Evolutionary conservation across 352 stramenopile species (phyloP).

Genomic region (Globisporangium rhizosaccharum): DNA sequence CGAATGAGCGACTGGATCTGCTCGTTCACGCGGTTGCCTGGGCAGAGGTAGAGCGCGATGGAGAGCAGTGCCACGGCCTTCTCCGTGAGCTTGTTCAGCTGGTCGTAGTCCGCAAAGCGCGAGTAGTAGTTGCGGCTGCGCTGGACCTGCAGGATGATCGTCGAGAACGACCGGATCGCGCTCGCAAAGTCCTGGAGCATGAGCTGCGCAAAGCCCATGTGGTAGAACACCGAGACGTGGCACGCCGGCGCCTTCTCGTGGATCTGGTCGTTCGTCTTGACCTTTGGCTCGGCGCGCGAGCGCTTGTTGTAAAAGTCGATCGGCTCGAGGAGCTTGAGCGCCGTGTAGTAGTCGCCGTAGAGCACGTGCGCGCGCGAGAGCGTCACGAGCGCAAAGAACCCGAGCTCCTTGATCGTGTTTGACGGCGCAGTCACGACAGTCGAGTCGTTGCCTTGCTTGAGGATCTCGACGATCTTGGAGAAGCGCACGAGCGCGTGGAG

Average conservation of each 20-base stretch:
- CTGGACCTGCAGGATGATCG: slow-evolving; percentile 87
- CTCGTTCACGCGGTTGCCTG: slow-evolving; percentile 78
- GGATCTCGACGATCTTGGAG: slow-evolving; percentile 90
- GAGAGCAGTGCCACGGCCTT: slow-evolving; percentile 93
- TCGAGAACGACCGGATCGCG: slow-evolving; percentile 86
- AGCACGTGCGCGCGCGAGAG: slow-evolving; percentile 94
- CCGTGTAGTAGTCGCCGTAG: slow-evolving; percentile 95
- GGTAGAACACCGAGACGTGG: slow-evolving; percentile 95
- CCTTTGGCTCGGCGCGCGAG: slow-evolving; percentile 23
- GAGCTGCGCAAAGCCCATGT: slow-evolving; percentile 96
- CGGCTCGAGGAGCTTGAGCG: slow-evolving; percentile 88
- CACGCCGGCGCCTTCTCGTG: slow-evolving; percentile 89
- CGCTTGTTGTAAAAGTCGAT: slow-evolving; percentile 89
- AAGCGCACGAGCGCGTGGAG: slow-evolving; percentile 90
- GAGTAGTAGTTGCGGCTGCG: slow-evolving; percentile 89
- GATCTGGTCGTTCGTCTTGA: slow-evolving; percentile 73
- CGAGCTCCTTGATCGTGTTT: slow-evolving; percentile 86
- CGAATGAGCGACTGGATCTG: slow-evolving; percentile 86
- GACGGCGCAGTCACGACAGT: slow-evolving; percentile 37
- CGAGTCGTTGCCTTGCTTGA: slow-evolving; percentile 45
- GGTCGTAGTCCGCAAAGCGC: slow-evolving; percentile 89
- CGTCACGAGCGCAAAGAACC: slow-evolving; percentile 95
- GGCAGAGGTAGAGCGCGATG: slow-evolving; percentile 88
- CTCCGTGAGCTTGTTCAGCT: slow-evolving; percentile 94
- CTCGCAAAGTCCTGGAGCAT: slow-evolving; percentile 97